Percentiles rank a stretch among this genome's conserved stretches.
These are phyloP conservation scores for Silene conica DNA, from an alignment of 148 eudicot species.

Conservation along the genomic window DNA sequence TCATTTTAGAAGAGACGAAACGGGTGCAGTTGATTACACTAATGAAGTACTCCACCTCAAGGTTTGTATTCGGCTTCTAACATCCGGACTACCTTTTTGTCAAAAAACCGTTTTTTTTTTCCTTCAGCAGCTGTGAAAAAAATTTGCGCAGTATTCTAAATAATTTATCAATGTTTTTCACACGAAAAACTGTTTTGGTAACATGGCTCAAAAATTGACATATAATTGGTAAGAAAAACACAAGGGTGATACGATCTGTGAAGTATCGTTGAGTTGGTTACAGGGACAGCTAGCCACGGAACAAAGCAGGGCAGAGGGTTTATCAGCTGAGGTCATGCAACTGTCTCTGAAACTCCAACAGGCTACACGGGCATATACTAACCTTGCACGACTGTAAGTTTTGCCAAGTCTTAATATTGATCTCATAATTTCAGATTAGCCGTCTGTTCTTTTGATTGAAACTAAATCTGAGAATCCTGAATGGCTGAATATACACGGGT, in stretches of 20 bases:
- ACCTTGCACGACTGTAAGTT: slow-evolving; percentile 83
- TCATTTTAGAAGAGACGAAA: slow-evolving; percentile 28
- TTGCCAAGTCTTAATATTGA: background rate
- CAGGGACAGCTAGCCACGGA: slow-evolving; percentile 75
- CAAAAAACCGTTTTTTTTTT: background rate
- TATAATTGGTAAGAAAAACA: too few species aligned
- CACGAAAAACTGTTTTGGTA: too few species aligned
- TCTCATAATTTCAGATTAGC: background rate
- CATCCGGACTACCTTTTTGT: background rate
- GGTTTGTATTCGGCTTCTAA: slow-evolving; percentile 36
- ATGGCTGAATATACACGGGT: background rate
- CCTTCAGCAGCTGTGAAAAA: background rate
- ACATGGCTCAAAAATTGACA: too few species aligned
- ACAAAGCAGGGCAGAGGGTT: slow-evolving; percentile 81
- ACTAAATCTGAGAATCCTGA: background rate
- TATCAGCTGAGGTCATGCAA: slow-evolving; percentile 86
- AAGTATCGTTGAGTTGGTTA: background rate
- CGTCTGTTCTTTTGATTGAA: background rate
- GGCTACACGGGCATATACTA: slow-evolving; percentile 68
- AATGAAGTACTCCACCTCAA: slow-evolving; percentile 58
- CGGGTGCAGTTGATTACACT: slow-evolving; percentile 29
- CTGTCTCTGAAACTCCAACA: slow-evolving; percentile 86
- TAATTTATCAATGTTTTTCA: too few species aligned
- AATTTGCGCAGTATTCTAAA: too few species aligned
- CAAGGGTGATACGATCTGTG: background rate